Conservation (phyloP, 768 basidiomycete species). For the Leccinum imitatum region DNA sequence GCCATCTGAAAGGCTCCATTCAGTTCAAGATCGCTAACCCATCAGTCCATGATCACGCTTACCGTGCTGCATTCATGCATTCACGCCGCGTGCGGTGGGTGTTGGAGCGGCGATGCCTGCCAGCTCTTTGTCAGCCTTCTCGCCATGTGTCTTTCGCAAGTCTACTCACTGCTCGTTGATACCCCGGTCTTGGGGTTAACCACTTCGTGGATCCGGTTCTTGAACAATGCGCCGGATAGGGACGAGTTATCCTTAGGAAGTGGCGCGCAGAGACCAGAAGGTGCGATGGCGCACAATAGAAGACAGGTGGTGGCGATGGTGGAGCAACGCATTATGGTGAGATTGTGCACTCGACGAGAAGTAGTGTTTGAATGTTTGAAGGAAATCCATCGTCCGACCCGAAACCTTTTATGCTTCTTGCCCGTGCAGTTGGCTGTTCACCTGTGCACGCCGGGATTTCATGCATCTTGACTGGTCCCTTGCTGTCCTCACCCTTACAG, state of each 20-base stretch:
- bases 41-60: background rate
- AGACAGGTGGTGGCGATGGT: slow-evolving; percentile 6
- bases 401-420: slow-evolving; percentile 14
- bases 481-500: background rate
- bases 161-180: slow-evolving; percentile 8
- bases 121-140: slow-evolving; percentile 2
- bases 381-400: background rate
- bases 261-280: slow-evolving; percentile 16
- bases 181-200: slow-evolving; percentile 10
- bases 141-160: background rate
- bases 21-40: background rate
- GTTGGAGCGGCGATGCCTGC: background rate
- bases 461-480: background rate
- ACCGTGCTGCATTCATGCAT: background rate
- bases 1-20: background rate
- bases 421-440: slow-evolving; percentile 4
- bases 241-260: slow-evolving; percentile 3
- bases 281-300: slow-evolving; percentile 15
- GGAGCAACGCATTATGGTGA: slow-evolving; percentile 20
- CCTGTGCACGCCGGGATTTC: slow-evolving; percentile 11
- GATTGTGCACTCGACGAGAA: slow-evolving; percentile 1
- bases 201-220: slow-evolving; percentile 23
- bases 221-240: slow-evolving; percentile 16
- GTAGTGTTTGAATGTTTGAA: slow-evolving; percentile 1
- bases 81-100: background rate